phyloP scores from a whole-genome alignment of 1,284 basidiomycete genomes.

The Takashimella tepidaria region DNA sequence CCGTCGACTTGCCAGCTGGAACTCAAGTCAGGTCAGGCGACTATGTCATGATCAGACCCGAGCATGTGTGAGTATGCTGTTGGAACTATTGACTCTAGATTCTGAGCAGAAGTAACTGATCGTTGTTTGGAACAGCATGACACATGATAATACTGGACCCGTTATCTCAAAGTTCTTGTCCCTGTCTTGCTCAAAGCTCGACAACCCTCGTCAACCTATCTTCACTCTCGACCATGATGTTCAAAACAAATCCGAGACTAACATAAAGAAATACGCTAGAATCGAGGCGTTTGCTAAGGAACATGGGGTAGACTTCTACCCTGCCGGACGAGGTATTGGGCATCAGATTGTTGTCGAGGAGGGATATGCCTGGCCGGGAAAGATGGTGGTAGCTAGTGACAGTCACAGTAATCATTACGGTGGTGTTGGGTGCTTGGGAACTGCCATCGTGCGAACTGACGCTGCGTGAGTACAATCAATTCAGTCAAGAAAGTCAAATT shows the following conservation, averaged over 20 bases:
- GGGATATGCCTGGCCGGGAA: constrained; percentile 90
- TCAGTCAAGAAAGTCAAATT: neutral
- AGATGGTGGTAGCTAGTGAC: constrained; percentile 90
- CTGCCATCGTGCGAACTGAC: constrained; percentile 82
- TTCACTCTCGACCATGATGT: constrained; percentile 99
- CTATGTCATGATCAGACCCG: constrained; percentile 97
- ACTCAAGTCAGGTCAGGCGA: constrained; percentile 86
- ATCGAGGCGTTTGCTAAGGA: constrained; percentile 88
- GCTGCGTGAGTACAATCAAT: constrained; percentile 36
- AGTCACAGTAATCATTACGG: constrained; percentile 96
- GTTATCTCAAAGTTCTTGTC: constrained; percentile 97
- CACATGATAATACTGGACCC: constrained; percentile 96
- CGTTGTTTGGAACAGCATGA: constrained; percentile 56
- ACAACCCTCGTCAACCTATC: constrained; percentile 70
- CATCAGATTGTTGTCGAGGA: constrained; percentile 94
- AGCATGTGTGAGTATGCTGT: constrained; percentile 63
- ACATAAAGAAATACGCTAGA: constrained; percentile 84
- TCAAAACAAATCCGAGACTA: constrained; percentile 92
- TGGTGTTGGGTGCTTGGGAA: constrained; percentile 93
- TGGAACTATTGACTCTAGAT: neutral
- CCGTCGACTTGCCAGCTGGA: constrained; percentile 72
- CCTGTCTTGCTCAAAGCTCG: constrained; percentile 82
- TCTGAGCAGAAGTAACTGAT: constrained; percentile 1
- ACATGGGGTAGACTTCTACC: constrained; percentile 91
- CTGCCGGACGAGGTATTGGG: constrained; percentile 95